Conservation (phyloP, 139 green algal genomes). For the Coelastrella sp. region DNA sequence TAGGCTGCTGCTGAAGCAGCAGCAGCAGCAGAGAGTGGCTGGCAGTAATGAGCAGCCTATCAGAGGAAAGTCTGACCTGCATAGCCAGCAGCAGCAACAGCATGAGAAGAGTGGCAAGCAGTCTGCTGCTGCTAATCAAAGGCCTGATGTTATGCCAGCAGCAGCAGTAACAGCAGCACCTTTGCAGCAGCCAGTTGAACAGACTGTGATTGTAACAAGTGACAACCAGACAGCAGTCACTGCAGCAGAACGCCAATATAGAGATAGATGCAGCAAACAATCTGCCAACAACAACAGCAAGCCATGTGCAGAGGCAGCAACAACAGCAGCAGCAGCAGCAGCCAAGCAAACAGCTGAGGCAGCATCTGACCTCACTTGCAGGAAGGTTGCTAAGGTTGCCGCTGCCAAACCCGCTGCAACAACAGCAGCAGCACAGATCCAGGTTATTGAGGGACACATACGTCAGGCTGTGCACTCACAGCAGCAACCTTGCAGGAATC, state of each 20-base stretch:
- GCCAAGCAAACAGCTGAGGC: too few species aligned
- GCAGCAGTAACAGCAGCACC: not conserved
- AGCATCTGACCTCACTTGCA: too few species aligned
- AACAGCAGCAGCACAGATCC: too few species aligned
- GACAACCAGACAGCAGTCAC: too few species aligned
- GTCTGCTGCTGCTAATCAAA: not conserved
- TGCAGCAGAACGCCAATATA: too few species aligned
- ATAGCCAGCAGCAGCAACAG: not conserved
- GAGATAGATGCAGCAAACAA: too few species aligned
- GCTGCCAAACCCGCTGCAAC: too few species aligned
- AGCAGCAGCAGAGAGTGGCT: not conserved
- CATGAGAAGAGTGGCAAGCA: not conserved
- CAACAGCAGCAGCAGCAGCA: not conserved
- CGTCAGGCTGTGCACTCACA: too few species aligned
- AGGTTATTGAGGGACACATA: too few species aligned
- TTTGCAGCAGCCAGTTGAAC: not conserved
- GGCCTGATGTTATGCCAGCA: not conserved
- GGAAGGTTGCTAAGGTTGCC: too few species aligned
- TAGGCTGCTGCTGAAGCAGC: not conserved
- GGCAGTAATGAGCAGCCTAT: too few species aligned
- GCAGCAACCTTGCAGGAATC: too few species aligned
- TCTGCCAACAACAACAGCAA: not conserved
- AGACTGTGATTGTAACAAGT: not conserved
- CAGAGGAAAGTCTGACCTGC: not conserved
- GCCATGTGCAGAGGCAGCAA: not conserved